Conservation (phyloP, 805 yeast species). For the Candida krabiensis region DNA sequence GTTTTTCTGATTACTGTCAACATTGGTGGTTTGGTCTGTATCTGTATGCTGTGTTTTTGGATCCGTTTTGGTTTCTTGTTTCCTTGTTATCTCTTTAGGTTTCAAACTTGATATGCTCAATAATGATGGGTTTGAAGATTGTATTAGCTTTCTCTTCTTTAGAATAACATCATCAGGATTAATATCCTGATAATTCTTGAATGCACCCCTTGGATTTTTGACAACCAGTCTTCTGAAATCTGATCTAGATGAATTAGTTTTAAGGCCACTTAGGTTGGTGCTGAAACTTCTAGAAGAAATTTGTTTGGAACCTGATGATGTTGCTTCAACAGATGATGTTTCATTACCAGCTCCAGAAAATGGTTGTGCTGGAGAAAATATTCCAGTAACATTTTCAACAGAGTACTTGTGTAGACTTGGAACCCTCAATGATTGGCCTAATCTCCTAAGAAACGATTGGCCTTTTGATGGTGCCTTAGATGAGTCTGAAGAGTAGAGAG, state of each 20-base stretch:
- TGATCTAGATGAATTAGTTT: slow-evolving; percentile 13
- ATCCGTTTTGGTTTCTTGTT: neutral
- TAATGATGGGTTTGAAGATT: neutral
- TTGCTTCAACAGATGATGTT: neutral
- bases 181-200: slow-evolving; percentile 29
- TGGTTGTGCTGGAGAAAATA: slow-evolving; percentile 26
- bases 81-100: slow-evolving; percentile 4
- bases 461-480: slow-evolving; percentile 6
- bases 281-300: slow-evolving; percentile 9
- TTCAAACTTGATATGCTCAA: slow-evolving; percentile 9
- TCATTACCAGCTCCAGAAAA: slow-evolving; percentile 3
- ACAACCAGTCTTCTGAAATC: slow-evolving; percentile 29
- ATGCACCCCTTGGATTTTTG: slow-evolving; percentile 26
- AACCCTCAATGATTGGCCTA: slow-evolving; percentile 21
- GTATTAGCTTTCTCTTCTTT: slow-evolving; percentile 9
- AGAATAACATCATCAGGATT: slow-evolving; percentile 30
- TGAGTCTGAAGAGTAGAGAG: slow-evolving; percentile 13
- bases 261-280: slow-evolving; percentile 3
- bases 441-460: slow-evolving; percentile 18
- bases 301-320: too few relatives aligned
- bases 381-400: slow-evolving; percentile 30
- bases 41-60: neutral
- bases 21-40: neutral
- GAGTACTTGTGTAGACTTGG: slow-evolving; percentile 20
- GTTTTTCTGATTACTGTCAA: neutral